phyloP scores from a whole-genome alignment of 2,329 filamentous ascomycete genomes.

The Cercospora nicotianae region DNA sequence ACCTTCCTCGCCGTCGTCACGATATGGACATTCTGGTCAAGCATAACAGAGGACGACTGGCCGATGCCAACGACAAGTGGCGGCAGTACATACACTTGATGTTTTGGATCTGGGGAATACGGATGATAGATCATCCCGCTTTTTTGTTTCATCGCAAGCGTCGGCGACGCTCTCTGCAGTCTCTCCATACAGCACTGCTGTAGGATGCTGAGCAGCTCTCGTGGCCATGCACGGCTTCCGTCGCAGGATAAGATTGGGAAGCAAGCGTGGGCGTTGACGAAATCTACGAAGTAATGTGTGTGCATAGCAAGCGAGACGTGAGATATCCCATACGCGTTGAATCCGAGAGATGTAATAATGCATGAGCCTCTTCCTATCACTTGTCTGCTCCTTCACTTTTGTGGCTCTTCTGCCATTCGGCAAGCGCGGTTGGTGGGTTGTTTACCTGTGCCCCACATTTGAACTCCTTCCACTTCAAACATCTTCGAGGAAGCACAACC shows the following conservation, averaged over 20 bases:
- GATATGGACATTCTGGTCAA: conserved; percentile 97
- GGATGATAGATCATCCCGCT: conserved; percentile 9
- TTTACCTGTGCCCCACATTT: neutral
- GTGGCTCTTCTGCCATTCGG: neutral
- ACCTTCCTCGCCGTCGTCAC: conserved; percentile 78
- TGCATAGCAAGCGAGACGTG: conserved; percentile 28
- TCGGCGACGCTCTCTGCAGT: conserved; percentile 1
- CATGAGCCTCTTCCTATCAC: neutral
- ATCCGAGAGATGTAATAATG: neutral
- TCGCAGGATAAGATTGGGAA: conserved; percentile 20
- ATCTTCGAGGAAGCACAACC: neutral
- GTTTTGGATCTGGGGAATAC: conserved; percentile 4
- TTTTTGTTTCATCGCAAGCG: conserved; percentile 1
- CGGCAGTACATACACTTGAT: conserved; percentile 42
- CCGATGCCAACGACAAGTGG: conserved; percentile 57
- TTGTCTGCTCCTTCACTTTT: neutral
- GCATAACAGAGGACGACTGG: conserved; percentile 99
- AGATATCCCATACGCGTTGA: conserved; percentile 20
- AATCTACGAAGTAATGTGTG: conserved; percentile 26
- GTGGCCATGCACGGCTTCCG: conserved; percentile 10
- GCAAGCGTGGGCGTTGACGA: conserved; percentile 14
- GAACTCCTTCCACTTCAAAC: neutral
- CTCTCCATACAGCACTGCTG: conserved; percentile 15
- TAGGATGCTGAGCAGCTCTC: neutral
- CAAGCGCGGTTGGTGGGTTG: neutral